Evolutionary conservation across 2,329 filamentous ascomycete species (phyloP), one percentile per base, ranked within the genome.

Genomic region (Dothideomycetes sp.): DNA sequence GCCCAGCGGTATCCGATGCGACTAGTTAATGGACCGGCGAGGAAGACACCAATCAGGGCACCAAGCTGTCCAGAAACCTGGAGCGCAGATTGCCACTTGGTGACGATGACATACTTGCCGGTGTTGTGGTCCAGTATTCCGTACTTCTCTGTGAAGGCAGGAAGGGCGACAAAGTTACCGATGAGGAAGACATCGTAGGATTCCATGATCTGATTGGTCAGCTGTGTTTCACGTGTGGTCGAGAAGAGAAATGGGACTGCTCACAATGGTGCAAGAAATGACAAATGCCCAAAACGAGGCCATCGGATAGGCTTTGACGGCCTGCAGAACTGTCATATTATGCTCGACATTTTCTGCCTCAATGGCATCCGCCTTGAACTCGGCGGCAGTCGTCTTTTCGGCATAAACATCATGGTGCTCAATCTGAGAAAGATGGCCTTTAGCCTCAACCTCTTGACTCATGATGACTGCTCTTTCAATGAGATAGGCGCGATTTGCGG

Each of bases 181-280:
- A 72, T 75, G 16, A 79, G 59, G 62, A 79, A 78, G 45, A 79
- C 70, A 54, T 67, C 67, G 63, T 76, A 79, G 4, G 74, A 71
- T 54, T 79, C 75, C 75, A 79, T 79, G 49, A 77, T 74, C 74
- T 78, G 52, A 34, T 45, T 16, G 45, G 47, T 44, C 34, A 52
- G 53, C 42, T 47, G 36, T 34, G 17, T 46, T 46, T 7, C 4
- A 17, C n/a, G 14, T 41, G 33, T 34, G 19, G 36, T 18, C 36
- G 35, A 15, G 12, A 27, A 35, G 19, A 31, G 29, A 24, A 15
- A 8, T 38, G 17, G 31, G 33, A 22, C 12, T 41, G 46, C 70
- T 62, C 56, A 74, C 70, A 58, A 75, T 74, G 16, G 67, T 72
- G 59, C 54, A 72, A 35, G 66, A 74, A 55, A 75, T 68, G 53